Evolutionary conservation across 2,329 filamentous ascomycete genomes (phyloP).

Genomic region (Botryotinia globosa): DNA sequence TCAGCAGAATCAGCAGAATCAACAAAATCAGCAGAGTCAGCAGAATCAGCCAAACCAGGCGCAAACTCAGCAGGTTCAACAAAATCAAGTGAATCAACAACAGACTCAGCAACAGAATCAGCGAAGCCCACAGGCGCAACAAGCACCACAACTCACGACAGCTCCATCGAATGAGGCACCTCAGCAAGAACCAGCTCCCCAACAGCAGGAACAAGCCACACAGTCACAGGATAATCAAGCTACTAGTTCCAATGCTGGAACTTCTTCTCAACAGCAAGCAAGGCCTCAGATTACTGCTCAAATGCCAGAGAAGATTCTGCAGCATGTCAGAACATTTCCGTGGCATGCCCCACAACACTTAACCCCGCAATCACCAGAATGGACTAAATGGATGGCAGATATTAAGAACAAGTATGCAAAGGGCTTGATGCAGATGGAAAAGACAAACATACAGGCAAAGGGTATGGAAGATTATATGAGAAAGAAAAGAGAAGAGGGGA

Average conservation of each 20-base stretch:
- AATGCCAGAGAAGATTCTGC: slow-evolving; percentile 40
- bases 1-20: slow-evolving; percentile 1
- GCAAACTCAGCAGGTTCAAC: slow-evolving; percentile 23
- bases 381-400: slow-evolving; percentile 49
- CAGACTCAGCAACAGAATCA: slow-evolving; percentile 18
- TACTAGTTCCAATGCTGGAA: slow-evolving; percentile 23
- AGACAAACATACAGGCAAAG: slow-evolving; percentile 42
- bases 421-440: slow-evolving; percentile 52
- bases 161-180: background rate
- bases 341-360: slow-evolving; percentile 47
- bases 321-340: slow-evolving; percentile 49
- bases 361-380: slow-evolving; percentile 44
- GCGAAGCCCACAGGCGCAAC: slow-evolving; percentile 19
- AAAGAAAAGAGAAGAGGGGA: slow-evolving; percentile 45
- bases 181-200: slow-evolving; percentile 6
- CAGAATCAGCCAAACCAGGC: slow-evolving; percentile 4
- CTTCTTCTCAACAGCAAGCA: slow-evolving; percentile 23
- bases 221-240: slow-evolving; percentile 21
- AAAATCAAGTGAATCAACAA: slow-evolving; percentile 21
- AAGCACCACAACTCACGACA: slow-evolving; percentile 18
- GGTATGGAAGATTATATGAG: slow-evolving; percentile 45
- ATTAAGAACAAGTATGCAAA: slow-evolving; percentile 48
- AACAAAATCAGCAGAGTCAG: slow-evolving; percentile 2
- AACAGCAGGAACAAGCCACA: slow-evolving; percentile 23
- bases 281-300: slow-evolving; percentile 15